Percentiles rank a stretch among this genome's conserved stretches.
Conservation (phyloP, 352 stramenopile genomes). For the Phytophthora constricta region DNA sequence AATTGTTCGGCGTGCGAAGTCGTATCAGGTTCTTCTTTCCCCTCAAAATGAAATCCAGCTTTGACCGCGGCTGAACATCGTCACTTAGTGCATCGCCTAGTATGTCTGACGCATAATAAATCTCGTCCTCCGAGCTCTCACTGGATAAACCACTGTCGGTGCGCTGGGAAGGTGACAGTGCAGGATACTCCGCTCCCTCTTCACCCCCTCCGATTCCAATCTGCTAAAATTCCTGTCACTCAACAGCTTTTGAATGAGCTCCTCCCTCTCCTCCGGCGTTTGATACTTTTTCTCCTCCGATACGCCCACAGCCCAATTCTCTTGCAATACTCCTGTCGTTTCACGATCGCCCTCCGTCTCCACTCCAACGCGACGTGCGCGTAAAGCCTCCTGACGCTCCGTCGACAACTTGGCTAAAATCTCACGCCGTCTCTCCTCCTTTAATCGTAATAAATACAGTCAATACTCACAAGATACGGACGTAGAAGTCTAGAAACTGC, state of each 20-base stretch:
- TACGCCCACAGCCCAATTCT: neutral
- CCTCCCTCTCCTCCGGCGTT: conserved; percentile 23
- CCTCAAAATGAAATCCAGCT: conserved; percentile 33
- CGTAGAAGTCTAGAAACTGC: neutral
- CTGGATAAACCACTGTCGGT: conserved; percentile 7
- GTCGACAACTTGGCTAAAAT: conserved; percentile 74
- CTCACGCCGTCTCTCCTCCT: conserved; percentile 67
- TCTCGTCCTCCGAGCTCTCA: conserved; percentile 30
- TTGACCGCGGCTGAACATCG: conserved; percentile 37
- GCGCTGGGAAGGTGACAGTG: neutral
- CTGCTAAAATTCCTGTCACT: conserved; percentile 6
- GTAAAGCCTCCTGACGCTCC: conserved; percentile 53
- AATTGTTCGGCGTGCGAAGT: neutral
- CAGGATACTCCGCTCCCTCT: neutral
- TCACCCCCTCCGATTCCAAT: neutral
- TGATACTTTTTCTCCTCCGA: conserved; percentile 13
- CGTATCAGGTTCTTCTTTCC: neutral
- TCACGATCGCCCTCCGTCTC: neutral
- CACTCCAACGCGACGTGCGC: conserved; percentile 5
- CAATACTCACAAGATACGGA: too few relatives aligned
- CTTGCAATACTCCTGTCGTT: neutral
- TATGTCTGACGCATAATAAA: conserved; percentile 67
- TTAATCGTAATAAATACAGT: conserved; percentile 8
- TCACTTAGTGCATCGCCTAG: conserved; percentile 15
- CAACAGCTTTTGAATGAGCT: conserved; percentile 39